phyloP scores from a whole-genome alignment of 2,329 filamentous ascomycete genomes.

The Neofusicoccum cordaticola region DNA sequence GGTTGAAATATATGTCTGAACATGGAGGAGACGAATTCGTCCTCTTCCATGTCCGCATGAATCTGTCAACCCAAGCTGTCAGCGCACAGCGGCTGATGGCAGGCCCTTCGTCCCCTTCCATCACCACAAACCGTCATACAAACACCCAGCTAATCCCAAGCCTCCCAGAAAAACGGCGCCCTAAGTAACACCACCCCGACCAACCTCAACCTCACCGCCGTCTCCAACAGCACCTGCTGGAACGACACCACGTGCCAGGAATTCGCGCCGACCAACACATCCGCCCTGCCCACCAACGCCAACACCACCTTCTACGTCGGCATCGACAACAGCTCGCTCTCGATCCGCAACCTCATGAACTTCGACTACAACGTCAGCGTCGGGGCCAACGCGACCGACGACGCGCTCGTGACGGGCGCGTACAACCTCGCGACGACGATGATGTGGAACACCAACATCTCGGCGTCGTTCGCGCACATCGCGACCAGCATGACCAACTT shows the following conservation, averaged over 20 bases:
- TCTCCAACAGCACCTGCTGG: slow-evolving; percentile 1
- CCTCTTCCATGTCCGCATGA: no score
- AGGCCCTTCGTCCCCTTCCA: no score
- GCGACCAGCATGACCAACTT: background rate
- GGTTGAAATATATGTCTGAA: background rate
- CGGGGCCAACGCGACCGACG: no score
- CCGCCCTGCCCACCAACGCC: background rate
- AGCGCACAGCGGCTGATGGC: no score
- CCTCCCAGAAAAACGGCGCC: background rate
- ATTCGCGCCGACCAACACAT: background rate
- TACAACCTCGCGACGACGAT: background rate
- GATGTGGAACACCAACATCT: background rate
- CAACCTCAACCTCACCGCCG: slow-evolving; percentile 1
- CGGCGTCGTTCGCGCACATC: background rate
- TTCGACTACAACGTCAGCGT: slow-evolving; percentile 5
- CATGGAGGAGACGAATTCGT: no score
- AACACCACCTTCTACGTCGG: background rate
- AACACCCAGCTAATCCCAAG: background rate
- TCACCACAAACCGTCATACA: no score
- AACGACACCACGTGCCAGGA: background rate
- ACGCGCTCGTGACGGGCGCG: background rate
- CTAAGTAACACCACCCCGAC: background rate
- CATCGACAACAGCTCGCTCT: background rate
- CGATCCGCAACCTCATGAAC: background rate
- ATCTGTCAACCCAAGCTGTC: no score